These are phyloP conservation scores for Candida endomychidarum DNA, from an alignment of 805 yeast genomes.

Conservation along the genomic window DNA sequence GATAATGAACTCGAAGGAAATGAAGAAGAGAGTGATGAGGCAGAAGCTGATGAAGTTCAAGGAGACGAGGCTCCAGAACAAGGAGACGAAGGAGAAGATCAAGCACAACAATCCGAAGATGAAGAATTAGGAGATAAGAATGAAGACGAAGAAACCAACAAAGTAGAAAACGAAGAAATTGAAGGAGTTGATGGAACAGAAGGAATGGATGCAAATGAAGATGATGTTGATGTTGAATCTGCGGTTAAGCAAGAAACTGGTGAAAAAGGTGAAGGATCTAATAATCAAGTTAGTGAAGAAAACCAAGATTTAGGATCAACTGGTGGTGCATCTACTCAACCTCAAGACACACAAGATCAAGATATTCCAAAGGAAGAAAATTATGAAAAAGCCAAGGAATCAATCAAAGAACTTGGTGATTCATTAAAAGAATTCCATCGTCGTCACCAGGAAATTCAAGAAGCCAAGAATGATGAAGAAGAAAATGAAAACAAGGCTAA, in stretches of 20 bases:
- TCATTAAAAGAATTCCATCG: constrained; percentile 88
- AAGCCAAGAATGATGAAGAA: constrained; percentile 50
- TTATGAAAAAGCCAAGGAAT: constrained; percentile 68
- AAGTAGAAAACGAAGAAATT: constrained; percentile 34
- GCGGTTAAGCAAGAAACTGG: constrained; percentile 62
- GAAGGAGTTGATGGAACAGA: constrained; percentile 38
- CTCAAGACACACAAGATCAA: constrained; percentile 36
- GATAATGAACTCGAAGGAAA: constrained; percentile 27
- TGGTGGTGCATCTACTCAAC: constrained; percentile 48
- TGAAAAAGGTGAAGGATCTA: constrained; percentile 62
- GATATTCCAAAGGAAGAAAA: constrained; percentile 49
- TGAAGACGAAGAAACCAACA: constrained; percentile 25
- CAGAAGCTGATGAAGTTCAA: constrained; percentile 39
- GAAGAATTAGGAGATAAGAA: constrained; percentile 40
- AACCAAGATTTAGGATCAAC: constrained; percentile 68
- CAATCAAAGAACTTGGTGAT: constrained; percentile 88
- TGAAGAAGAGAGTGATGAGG: constrained; percentile 22
- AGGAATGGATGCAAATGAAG: constrained; percentile 54
- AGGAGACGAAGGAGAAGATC: constrained; percentile 26
- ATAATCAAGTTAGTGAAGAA: constrained; percentile 53
- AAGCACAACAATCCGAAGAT: constrained; percentile 29
- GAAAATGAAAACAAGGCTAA: constrained; percentile 53
- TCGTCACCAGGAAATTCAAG: constrained; percentile 83
- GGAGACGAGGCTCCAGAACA: constrained; percentile 21
- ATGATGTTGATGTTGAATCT: constrained; percentile 54